These are phyloP conservation scores for Mycotypha africana DNA, from an alignment of 371 early-diverging fungal genomes.

Conservation along the genomic window DNA sequence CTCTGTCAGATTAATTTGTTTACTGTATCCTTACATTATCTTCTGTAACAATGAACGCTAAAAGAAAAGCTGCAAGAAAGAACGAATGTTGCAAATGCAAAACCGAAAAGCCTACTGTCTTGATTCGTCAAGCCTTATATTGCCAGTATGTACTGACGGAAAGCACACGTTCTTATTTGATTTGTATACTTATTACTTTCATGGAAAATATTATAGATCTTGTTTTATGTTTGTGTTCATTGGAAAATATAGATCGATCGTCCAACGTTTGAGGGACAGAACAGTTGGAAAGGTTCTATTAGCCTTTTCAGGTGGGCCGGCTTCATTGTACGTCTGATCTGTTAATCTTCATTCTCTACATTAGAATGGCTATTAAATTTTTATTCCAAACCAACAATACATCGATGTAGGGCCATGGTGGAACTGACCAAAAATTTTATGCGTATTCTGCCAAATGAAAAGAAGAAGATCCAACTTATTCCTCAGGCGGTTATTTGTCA, in stretches of 20 bases:
- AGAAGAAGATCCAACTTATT: slow-evolving; percentile 48
- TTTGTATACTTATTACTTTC: neutral
- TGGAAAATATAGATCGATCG: slow-evolving; percentile 62
- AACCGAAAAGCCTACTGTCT: slow-evolving; percentile 50
- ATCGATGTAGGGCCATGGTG: slow-evolving; percentile 45
- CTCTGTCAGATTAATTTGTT: too few species aligned
- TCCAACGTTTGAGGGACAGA: slow-evolving; percentile 25
- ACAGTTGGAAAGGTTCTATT: slow-evolving; percentile 55
- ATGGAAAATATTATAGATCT: slow-evolving; percentile 16
- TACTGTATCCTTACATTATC: too few species aligned
- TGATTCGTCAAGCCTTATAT: slow-evolving; percentile 68
- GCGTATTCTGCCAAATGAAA: slow-evolving; percentile 39
- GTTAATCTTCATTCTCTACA: neutral
- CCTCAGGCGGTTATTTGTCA: slow-evolving; percentile 61
- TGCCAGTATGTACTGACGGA: slow-evolving; percentile 58
- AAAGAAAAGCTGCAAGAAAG: slow-evolving; percentile 1
- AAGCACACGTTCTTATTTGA: neutral
- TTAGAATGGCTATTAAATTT: neutral
- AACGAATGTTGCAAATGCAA: slow-evolving; percentile 75
- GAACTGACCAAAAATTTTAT: slow-evolving; percentile 57
- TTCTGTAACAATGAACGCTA: too few species aligned
- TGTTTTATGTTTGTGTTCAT: slow-evolving; percentile 64
- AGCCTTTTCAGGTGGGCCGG: slow-evolving; percentile 84
- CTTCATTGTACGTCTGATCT: slow-evolving; percentile 59
- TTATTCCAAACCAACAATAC: neutral